Conservation (phyloP, 2,329 filamentous ascomycete genomes). For the Phaeoacremonium minimum region DNA sequence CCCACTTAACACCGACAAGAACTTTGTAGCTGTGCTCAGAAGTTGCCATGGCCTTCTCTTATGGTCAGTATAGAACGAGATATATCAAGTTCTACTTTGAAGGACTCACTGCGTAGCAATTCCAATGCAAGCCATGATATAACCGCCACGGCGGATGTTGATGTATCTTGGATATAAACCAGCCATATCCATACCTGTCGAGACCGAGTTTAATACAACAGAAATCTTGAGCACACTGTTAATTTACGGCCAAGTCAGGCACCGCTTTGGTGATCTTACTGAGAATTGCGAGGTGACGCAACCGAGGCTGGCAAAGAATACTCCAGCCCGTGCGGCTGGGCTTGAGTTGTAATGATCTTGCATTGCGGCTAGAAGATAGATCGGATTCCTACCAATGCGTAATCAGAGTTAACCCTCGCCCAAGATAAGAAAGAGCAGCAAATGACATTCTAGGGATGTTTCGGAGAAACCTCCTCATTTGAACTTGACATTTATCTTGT, state of each 20-base stretch:
- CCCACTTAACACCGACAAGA: slow-evolving; percentile 18
- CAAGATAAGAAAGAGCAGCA: no score
- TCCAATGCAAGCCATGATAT: slow-evolving; percentile 9
- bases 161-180: background rate
- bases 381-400: slow-evolving; percentile 19
- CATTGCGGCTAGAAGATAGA: slow-evolving; percentile 15
- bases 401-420: no score
- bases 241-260: background rate
- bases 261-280: slow-evolving; percentile 7
- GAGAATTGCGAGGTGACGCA: slow-evolving; percentile 19
- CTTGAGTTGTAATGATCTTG: slow-evolving; percentile 18
- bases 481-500: no score
- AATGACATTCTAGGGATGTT: no score
- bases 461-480: no score
- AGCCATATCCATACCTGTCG: slow-evolving; percentile 1
- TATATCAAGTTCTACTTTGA: background rate
- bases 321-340: slow-evolving; percentile 14
- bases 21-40: slow-evolving; percentile 19
- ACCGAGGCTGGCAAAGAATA: slow-evolving; percentile 18
- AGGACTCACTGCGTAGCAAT: slow-evolving; percentile 8
- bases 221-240: slow-evolving; percentile 3
- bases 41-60: slow-evolving; percentile 19
- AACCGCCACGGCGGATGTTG: slow-evolving; percentile 4
- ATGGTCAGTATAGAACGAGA: background rate
- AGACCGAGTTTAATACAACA: slow-evolving; percentile 4